Evolutionary conservation across 2,329 filamentous ascomycete species (phyloP).

Genomic region (Microcyclospora pomicola): DNA sequence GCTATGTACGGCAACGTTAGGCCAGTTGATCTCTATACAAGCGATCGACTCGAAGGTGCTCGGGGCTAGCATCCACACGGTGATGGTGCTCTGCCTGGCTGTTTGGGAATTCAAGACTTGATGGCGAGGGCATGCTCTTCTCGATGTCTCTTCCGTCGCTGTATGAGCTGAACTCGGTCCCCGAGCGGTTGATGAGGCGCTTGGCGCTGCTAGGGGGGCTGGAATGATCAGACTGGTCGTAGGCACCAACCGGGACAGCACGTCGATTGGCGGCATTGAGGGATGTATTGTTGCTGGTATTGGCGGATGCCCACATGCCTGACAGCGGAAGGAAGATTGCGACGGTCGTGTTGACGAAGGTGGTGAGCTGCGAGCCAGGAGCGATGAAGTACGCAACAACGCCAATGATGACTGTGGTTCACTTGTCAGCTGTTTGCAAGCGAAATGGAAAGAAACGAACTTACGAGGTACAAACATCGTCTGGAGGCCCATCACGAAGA

Average conservation of each 20-base stretch:
- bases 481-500: conserved; percentile 55
- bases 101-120: no score
- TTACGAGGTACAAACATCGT: conserved; percentile 52
- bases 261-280: conserved; percentile 11
- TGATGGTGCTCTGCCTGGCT: no score
- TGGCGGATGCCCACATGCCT: conserved; percentile 47
- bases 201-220: no score
- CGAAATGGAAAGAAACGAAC: conserved; percentile 9
- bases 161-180: no score
- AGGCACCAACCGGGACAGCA: conserved; percentile 9
- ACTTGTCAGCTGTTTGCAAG: conserved; percentile 7
- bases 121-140: no score
- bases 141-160: no score
- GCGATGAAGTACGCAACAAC: conserved; percentile 39
- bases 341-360: conserved; percentile 43
- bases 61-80: no score
- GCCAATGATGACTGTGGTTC: conserved; percentile 42
- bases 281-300: conserved; percentile 13
- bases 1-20: no score
- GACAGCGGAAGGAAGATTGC: conserved; percentile 52
- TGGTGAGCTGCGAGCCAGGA: conserved; percentile 39
- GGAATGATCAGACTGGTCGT: neutral
- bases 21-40: no score
- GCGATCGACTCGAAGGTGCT: no score
- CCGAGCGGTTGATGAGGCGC: no score